These are phyloP conservation scores for Colletotrichum paranaense DNA, from an alignment of 2,329 filamentous ascomycete genomes.

Conservation along the genomic window DNA sequence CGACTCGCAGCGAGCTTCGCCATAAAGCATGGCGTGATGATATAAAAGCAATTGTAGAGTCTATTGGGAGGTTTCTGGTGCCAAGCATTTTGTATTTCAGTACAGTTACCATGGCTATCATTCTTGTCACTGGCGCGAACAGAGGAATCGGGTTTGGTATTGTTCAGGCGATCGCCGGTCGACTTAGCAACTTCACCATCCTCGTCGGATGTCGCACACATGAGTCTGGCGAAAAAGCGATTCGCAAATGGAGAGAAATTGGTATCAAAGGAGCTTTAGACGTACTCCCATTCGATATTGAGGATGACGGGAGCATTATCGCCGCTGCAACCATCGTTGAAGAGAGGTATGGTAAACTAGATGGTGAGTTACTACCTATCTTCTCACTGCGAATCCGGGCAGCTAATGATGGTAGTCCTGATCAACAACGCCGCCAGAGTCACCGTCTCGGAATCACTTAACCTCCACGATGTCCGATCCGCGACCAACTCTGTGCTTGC, in stretches of 20 bases:
- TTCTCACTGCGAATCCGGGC: background rate
- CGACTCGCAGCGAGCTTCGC: no score
- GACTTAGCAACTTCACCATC: background rate
- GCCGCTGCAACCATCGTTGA: background rate
- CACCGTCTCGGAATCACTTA: background rate
- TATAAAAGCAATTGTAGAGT: background rate
- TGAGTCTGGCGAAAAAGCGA: background rate
- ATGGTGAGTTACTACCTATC: background rate
- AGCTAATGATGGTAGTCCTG: background rate
- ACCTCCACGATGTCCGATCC: background rate
- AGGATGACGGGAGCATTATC: background rate
- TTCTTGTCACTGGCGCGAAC: constrained; percentile 4
- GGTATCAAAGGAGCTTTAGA: background rate
- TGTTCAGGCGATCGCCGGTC: background rate
- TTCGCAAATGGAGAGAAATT: background rate
- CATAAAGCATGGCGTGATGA: no score
- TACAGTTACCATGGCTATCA: background rate
- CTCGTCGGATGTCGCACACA: background rate
- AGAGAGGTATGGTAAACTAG: background rate
- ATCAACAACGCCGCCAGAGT: background rate
- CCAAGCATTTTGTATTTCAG: background rate
- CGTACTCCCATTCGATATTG: background rate
- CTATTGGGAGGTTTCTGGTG: background rate
- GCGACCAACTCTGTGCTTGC: background rate
- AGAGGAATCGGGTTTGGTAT: background rate